A percentile compares a stretch with the other conserved stretches of the same genome.
These are phyloP conservation scores for Curvularia eragrostidis DNA, from an alignment of 2,329 filamentous ascomycete genomes.

Conservation along the genomic window DNA sequence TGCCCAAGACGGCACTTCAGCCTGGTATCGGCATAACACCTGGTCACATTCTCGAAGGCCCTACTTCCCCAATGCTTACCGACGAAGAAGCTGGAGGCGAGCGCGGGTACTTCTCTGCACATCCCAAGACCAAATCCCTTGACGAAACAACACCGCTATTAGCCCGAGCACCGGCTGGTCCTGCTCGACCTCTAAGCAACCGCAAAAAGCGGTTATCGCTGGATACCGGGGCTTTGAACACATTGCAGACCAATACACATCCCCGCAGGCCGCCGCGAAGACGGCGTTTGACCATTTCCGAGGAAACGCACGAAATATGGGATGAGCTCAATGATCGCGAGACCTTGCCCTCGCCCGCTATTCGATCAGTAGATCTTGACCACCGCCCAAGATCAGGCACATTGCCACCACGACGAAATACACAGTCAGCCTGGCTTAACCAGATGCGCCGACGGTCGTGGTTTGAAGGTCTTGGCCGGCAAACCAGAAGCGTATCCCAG, in stretches of 20 bases:
- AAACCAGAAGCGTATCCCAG: conserved; percentile 34
- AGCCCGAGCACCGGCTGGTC: conserved; percentile 43
- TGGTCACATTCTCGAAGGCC: conserved; percentile 66
- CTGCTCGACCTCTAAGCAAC: conserved; percentile 31
- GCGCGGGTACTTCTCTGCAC: conserved; percentile 33
- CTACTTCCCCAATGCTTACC: conserved; percentile 35
- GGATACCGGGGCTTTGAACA: conserved; percentile 24
- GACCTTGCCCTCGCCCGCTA: conserved; percentile 35
- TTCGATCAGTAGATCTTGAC: conserved; percentile 41
- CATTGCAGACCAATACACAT: conserved; percentile 34
- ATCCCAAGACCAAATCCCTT: conserved; percentile 23
- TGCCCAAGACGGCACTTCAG: conserved; percentile 71
- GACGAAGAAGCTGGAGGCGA: conserved; percentile 40
- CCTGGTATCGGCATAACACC: conserved; percentile 85
- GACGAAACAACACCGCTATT: conserved; percentile 49
- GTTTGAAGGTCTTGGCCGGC: conserved; percentile 42
- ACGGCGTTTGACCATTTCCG: conserved; percentile 60
- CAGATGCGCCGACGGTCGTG: conserved; percentile 48
- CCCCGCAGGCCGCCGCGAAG: conserved; percentile 35
- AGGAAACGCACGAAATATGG: conserved; percentile 83
- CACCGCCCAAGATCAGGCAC: conserved; percentile 45
- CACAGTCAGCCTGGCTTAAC: conserved; percentile 41
- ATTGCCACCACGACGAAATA: conserved; percentile 37
- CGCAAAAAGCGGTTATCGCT: conserved; percentile 37
- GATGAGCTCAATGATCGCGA: conserved; percentile 76